Percentiles rank a stretch among this genome's conserved stretches.
Evolutionary conservation across 768 basidiomycete species (phyloP).

Genomic region (Crassisporium funariophilum): DNA sequence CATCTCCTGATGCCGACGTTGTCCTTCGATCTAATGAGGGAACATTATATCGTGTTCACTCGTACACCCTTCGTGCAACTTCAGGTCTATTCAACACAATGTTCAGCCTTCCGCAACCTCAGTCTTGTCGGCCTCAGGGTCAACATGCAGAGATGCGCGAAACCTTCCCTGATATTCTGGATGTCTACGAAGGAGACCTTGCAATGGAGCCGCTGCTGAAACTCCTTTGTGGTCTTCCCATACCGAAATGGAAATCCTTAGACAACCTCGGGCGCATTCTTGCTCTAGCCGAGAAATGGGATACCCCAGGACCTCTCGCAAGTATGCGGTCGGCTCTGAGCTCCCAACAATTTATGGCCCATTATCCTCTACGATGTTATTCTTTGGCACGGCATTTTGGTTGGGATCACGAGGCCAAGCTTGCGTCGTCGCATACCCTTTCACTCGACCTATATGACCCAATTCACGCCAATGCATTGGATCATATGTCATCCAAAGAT

Average conservation of each 20-base stretch:
- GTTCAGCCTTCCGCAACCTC: slow-evolving; percentile 57
- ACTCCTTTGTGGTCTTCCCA: slow-evolving; percentile 43
- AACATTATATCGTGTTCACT: slow-evolving; percentile 57
- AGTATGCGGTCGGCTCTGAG: slow-evolving; percentile 55
- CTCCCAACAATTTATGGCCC: slow-evolving; percentile 46
- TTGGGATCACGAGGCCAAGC: slow-evolving; percentile 58
- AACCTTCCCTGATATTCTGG: slow-evolving; percentile 22
- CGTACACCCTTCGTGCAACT: slow-evolving; percentile 55
- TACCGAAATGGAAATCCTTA: slow-evolving; percentile 49
- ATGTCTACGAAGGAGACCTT: slow-evolving; percentile 35
- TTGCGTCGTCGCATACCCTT: slow-evolving; percentile 61
- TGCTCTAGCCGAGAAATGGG: slow-evolving; percentile 69
- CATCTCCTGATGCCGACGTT: slow-evolving; percentile 35
- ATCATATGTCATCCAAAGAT: slow-evolving; percentile 51
- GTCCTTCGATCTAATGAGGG: slow-evolving; percentile 45
- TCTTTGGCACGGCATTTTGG: slow-evolving; percentile 60
- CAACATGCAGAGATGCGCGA: not conserved
- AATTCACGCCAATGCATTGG: slow-evolving; percentile 43
- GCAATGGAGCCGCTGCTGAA: slow-evolving; percentile 3
- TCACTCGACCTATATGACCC: slow-evolving; percentile 49
- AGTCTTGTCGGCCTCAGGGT: slow-evolving; percentile 5
- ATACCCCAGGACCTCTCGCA: slow-evolving; percentile 61
- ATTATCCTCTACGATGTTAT: slow-evolving; percentile 53
- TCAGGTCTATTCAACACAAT: slow-evolving; percentile 65
- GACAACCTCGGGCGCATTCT: slow-evolving; percentile 57